Percentiles rank a stretch among this genome's conserved stretches.
Conservation (phyloP, 2,329 filamentous ascomycete genomes). For the Stagonosporopsis vannaccii region DNA sequence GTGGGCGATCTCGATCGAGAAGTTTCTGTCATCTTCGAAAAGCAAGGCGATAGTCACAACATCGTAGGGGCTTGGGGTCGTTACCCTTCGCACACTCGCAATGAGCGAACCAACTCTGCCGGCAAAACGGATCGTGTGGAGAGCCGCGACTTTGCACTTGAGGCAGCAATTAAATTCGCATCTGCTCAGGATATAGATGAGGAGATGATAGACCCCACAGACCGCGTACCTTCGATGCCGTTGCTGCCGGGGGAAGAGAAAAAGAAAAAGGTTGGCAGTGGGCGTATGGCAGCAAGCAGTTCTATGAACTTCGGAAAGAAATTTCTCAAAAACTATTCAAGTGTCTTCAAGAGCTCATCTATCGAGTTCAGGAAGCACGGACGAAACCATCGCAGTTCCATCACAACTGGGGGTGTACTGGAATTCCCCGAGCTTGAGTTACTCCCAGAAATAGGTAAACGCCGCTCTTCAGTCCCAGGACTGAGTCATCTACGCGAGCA, state of each 20-base stretch:
- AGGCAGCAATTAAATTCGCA: conserved; percentile 39
- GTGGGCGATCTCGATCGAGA: conserved; percentile 19
- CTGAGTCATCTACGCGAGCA: neutral
- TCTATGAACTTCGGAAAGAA: conserved; percentile 52
- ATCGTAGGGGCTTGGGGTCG: conserved; percentile 54
- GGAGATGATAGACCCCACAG: conserved; percentile 37
- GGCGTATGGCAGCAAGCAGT: conserved; percentile 69
- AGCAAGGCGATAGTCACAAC: conserved; percentile 34
- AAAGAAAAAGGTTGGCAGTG: conserved; percentile 67
- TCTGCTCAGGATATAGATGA: conserved; percentile 24
- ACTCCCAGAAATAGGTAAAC: conserved; percentile 48
- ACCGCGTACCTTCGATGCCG: conserved; percentile 28
- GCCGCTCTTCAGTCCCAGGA: conserved; percentile 17
- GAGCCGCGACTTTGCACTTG: conserved; percentile 54
- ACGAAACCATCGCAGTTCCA: conserved; percentile 54
- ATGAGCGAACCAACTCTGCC: conserved; percentile 50
- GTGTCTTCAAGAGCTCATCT: conserved; percentile 52
- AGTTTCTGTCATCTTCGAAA: conserved; percentile 31
- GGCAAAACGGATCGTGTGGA: conserved; percentile 49
- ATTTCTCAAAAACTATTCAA: conserved; percentile 55
- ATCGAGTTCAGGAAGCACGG: conserved; percentile 49
- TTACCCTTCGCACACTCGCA: conserved; percentile 57
- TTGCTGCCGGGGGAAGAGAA: conserved; percentile 37
- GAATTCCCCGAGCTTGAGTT: conserved; percentile 58
- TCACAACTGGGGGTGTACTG: conserved; percentile 52